phyloP scores from a whole-genome alignment of 75 land plant genomes.

The Selaginella moellendorffii region DNA sequence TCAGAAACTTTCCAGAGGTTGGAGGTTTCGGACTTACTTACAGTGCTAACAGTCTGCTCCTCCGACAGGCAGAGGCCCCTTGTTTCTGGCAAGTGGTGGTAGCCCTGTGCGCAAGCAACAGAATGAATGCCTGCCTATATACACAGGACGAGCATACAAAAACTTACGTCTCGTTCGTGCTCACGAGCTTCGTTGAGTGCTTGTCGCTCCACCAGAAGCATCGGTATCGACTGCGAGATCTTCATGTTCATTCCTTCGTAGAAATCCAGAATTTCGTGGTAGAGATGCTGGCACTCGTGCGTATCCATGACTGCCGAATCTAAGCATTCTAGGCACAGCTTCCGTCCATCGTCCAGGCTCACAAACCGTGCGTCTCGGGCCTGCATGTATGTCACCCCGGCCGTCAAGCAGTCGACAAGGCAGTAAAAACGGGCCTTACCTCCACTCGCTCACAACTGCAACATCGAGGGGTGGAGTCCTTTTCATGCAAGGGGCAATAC shows the following conservation, averaged over 20 bases:
- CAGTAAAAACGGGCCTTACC: constrained; percentile 28
- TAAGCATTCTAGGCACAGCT: constrained; percentile 80
- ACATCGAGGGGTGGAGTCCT: constrained; percentile 79
- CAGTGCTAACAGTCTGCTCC: constrained; percentile 75
- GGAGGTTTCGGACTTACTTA: constrained; percentile 20
- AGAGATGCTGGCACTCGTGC: constrained; percentile 71
- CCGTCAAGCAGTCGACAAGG: neutral
- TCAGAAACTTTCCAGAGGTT: neutral
- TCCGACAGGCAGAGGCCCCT: constrained; percentile 95
- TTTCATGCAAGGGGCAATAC: constrained; percentile 87
- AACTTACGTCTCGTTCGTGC: constrained; percentile 65
- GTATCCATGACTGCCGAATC: constrained; percentile 84
- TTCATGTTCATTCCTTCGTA: constrained; percentile 81
- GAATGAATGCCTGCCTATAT: constrained; percentile 23
- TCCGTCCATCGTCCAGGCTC: constrained; percentile 60
- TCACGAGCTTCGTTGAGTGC: constrained; percentile 87
- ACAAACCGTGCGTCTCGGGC: constrained; percentile 42
- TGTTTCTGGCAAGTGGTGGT: constrained; percentile 61
- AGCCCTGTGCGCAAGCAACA: constrained; percentile 3
- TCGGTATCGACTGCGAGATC: constrained; percentile 62
- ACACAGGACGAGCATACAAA: neutral
- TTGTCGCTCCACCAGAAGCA: constrained; percentile 70
- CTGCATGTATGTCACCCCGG: constrained; percentile 23
- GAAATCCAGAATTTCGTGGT: constrained; percentile 60
- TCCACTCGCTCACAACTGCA: constrained; percentile 96